Base-by-base conservation (phyloP, 768 basidiomycete genomes). In the Ramaria rubella region DNA sequence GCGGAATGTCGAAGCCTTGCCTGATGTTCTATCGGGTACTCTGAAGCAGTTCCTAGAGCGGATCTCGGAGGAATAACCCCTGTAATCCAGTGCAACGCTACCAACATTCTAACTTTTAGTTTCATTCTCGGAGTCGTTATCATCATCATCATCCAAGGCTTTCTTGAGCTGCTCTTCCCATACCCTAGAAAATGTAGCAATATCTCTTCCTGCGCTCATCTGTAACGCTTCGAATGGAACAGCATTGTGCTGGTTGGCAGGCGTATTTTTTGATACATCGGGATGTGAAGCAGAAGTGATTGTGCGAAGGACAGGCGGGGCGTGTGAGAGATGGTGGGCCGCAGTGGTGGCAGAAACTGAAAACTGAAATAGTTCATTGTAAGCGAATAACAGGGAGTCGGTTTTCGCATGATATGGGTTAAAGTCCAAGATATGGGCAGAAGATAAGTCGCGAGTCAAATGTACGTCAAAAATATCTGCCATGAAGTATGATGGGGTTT, bases 31-130 rank as follows among this genome's bases (percentile, higher is more conserved):
- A 61, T 79, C 89, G 21, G 83, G 84, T 46, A 96, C 92, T 1
- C 71, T 99, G 58, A 87, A 89, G 65, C 94, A 98, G 69, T 99
- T 93, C 68, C 92, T 93, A 61, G 89, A 92, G 68, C 78, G 86
- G 55, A 79, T 90, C 53, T 85, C 87, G 8, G 90, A 88, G 62
- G 80, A 84, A 31, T 64, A 42, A 17, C 6, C 36, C n/a, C 36
- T 3, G 36, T 12, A 12, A 14, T n/a, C 12, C 2, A 38, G n/a
- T 38, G 36, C 3, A 38, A n/a, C 3, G 3, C 12, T n/a, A n/a
- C 36, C 14, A 38, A 38, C 6, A n/a, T 38, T 38, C 36, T 3
- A 14, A 8, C n/a, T 38, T 38, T 38, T 7, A n/a, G n/a, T 38
- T 53, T 40, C n/a, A 19, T 29, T 42, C n/a, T 21, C 17, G 26